A percentile compares a stretch with the other conserved stretches of the same genome.
Conservation (phyloP, 2,329 filamentous ascomycete genomes). For the Macrophomina pseudophaseolina region DNA sequence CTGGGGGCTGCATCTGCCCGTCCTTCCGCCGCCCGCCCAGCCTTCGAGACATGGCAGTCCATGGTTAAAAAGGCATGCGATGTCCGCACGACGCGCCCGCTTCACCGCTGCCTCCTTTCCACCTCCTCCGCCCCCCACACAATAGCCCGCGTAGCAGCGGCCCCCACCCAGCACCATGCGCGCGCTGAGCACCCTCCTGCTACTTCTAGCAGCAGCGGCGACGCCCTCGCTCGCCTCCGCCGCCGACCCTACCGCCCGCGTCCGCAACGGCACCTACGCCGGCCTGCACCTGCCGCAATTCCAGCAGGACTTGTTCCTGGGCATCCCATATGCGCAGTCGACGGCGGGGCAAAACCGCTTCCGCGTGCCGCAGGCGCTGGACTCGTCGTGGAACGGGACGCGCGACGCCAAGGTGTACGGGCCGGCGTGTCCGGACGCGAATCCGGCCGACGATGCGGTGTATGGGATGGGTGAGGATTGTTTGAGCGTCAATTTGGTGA, state of each 20-base stretch:
- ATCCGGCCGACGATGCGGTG: conserved; percentile 1
- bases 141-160: neutral
- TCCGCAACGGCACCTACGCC: conserved; percentile 44
- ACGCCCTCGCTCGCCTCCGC: neutral
- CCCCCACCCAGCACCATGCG: neutral
- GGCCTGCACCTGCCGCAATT: conserved; percentile 40
- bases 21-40: no score
- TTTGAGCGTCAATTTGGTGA: conserved; percentile 24
- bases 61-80: no score
- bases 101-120: no score
- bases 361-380: conserved; percentile 21
- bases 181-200: no score
- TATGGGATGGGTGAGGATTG: conserved; percentile 27
- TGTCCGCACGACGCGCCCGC: no score
- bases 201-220: neutral
- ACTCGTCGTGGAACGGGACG: conserved; percentile 23
- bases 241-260: conserved; percentile 30
- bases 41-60: no score
- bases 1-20: neutral
- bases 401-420: conserved; percentile 9
- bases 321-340: conserved; percentile 38
- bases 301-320: conserved; percentile 39
- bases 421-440: conserved; percentile 18
- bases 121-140: no score
- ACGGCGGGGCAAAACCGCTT: conserved; percentile 15